Evolutionary conservation across 169 alveolate species (phyloP).

Genomic region (Eimeria nieschulzi): DNA sequence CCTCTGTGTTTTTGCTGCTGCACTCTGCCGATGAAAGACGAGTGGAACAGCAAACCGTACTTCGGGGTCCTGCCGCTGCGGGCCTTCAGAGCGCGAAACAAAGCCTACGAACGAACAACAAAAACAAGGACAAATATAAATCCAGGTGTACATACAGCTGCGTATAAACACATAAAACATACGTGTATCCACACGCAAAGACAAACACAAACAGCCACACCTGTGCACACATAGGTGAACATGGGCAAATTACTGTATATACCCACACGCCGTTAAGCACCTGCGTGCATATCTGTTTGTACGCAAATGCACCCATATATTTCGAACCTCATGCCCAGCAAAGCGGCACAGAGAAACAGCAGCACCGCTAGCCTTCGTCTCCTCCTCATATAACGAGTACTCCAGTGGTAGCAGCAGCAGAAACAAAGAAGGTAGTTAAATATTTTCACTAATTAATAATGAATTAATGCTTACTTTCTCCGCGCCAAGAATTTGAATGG

Average conservation of each 20-base stretch:
- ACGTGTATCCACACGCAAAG: no score
- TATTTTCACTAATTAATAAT: no score
- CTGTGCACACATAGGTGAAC: not conserved
- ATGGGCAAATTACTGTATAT: no score
- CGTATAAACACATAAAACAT: not conserved
- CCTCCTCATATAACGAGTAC: no score
- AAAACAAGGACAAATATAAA: not conserved
- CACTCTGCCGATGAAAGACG: conserved; percentile 97
- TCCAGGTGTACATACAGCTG: not conserved
- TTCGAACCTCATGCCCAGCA: no score
- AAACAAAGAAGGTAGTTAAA: not conserved
- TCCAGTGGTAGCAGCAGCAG: not conserved
- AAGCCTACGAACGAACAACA: conserved; percentile 94
- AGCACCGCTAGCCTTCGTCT: no score
- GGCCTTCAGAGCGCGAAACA: conserved; percentile 97
- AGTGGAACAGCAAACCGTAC: conserved; percentile 97
- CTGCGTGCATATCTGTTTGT: no score
- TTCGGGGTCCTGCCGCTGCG: conserved; percentile 98
- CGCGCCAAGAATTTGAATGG: conserved; percentile 97
- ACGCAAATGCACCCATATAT: no score
- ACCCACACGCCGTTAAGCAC: no score
- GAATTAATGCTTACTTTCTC: conserved; percentile 89
- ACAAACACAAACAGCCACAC: no score
- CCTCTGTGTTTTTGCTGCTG: conserved; percentile 93
- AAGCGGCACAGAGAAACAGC: no score